phyloP scores from a whole-genome alignment of 768 basidiomycete species.

The Crucibulum laeve region DNA sequence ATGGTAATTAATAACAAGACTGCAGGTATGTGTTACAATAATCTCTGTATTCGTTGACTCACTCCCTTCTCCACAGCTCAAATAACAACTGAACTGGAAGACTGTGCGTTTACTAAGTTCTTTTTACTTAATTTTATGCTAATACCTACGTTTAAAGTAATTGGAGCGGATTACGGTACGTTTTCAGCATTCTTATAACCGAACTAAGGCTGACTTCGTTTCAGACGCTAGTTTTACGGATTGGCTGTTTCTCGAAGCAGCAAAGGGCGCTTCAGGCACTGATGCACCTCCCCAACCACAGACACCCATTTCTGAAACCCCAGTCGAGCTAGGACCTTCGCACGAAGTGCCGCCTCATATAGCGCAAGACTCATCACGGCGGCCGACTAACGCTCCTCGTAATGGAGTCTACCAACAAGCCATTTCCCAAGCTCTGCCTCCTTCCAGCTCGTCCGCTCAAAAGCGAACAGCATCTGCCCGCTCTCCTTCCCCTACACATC shows the following conservation, averaged over 20 bases:
- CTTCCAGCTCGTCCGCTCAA: slow-evolving; percentile 43
- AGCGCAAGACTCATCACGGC: slow-evolving; percentile 36
- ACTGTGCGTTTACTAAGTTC: slow-evolving; percentile 43
- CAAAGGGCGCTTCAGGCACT: slow-evolving; percentile 58
- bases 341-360: slow-evolving; percentile 25
- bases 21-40: slow-evolving; percentile 43
- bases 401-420: slow-evolving; percentile 71
- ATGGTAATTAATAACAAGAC: slow-evolving; percentile 95
- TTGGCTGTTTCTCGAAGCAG: slow-evolving; percentile 83
- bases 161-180: slow-evolving; percentile 81
- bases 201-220: slow-evolving; percentile 8
- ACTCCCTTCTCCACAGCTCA: slow-evolving; percentile 46
- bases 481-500: slow-evolving; percentile 61
- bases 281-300: slow-evolving; percentile 35
- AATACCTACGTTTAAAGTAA: slow-evolving; percentile 33
- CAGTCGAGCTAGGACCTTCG: slow-evolving; percentile 22
- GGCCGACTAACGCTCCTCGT: slow-evolving; percentile 45
- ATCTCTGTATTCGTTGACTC: slow-evolving; percentile 6
- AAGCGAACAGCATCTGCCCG: slow-evolving; percentile 65
- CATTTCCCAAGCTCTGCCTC: slow-evolving; percentile 57
- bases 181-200: slow-evolving; percentile 6
- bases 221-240: slow-evolving; percentile 80
- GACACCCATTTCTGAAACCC: slow-evolving; percentile 27
- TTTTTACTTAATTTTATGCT: slow-evolving; percentile 5
- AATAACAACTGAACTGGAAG: slow-evolving; percentile 85